Evolutionary conservation across 1,284 basidiomycete species (phyloP).

Genomic region (Spongispora temasekensis): DNA sequence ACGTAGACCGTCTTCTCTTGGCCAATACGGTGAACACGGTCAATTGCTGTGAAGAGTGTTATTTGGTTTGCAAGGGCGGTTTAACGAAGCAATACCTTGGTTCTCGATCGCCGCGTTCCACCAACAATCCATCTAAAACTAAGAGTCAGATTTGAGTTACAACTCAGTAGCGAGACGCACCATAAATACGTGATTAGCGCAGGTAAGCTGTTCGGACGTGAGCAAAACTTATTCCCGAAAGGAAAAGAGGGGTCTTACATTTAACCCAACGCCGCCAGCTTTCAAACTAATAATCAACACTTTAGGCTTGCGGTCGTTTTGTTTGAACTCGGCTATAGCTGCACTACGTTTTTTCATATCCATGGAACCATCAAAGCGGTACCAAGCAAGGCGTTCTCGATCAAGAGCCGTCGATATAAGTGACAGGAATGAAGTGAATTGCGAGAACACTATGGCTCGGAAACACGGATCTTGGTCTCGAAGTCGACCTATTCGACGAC

Average conservation of each 20-base stretch:
- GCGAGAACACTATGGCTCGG: conserved; percentile 88
- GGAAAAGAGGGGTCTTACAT: conserved; percentile 49
- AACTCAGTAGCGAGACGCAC: conserved; percentile 38
- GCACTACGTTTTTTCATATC: conserved; percentile 80
- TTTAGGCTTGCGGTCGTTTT: conserved; percentile 65
- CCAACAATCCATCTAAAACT: conserved; percentile 89
- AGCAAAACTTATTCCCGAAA: conserved; percentile 1
- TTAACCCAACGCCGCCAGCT: conserved; percentile 92
- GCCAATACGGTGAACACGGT: conserved; percentile 81
- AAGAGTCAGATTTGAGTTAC: conserved; percentile 2
- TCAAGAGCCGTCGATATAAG: conserved; percentile 79
- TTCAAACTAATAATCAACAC: conserved; percentile 89
- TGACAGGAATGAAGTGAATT: conserved; percentile 83
- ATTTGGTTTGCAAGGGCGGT: conserved; percentile 19
- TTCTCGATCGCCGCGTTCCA: conserved; percentile 92
- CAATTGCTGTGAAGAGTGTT: conserved; percentile 54
- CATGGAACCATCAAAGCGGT: conserved; percentile 94
- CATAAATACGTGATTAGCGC: conserved; percentile 86
- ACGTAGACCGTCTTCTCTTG: conserved; percentile 87
- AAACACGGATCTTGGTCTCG: conserved; percentile 75
- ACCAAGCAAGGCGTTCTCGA: conserved; percentile 73
- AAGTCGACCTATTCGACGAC: conserved; percentile 48
- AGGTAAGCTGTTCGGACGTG: conserved; percentile 55
- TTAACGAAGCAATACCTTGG: conserved; percentile 61
- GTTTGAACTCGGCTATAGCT: conserved; percentile 77